These are phyloP conservation scores for Cercospora zeae-maydis DNA, from an alignment of 2,329 filamentous ascomycete species.

Conservation along the genomic window DNA sequence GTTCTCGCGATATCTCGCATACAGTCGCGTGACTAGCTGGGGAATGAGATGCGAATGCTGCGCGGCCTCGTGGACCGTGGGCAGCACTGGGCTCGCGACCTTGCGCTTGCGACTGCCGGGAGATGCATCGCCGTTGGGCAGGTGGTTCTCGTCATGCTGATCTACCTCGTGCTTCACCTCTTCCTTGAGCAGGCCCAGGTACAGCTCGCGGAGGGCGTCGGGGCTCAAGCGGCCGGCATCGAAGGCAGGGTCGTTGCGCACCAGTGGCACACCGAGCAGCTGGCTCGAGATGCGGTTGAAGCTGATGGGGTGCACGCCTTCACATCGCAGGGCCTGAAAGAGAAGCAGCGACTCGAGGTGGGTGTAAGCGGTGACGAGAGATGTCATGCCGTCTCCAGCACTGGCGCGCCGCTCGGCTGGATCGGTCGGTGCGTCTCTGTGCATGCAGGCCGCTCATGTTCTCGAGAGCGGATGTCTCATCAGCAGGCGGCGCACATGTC, in stretches of 20 bases:
- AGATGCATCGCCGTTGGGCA: slow-evolving; percentile 49
- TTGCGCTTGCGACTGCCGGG: slow-evolving; percentile 68
- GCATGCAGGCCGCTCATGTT: slow-evolving; percentile 2
- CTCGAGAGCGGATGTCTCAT: not conserved
- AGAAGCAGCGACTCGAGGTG: slow-evolving; percentile 81
- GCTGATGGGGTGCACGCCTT: slow-evolving; percentile 61
- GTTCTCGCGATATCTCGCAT: slow-evolving; percentile 68
- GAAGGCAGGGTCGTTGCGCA: slow-evolving; percentile 67
- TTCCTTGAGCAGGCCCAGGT: slow-evolving; percentile 70
- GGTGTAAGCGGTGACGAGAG: slow-evolving; percentile 62
- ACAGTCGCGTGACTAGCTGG: slow-evolving; percentile 67
- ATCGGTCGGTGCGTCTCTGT: slow-evolving; percentile 7
- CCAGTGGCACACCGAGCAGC: slow-evolving; percentile 68
- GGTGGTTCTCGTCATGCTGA: slow-evolving; percentile 23
- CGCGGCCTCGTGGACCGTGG: slow-evolving; percentile 63
- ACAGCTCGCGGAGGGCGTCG: slow-evolving; percentile 74
- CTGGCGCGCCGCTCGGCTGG: slow-evolving; percentile 4
- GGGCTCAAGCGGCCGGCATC: slow-evolving; percentile 71
- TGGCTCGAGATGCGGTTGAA: slow-evolving; percentile 71
- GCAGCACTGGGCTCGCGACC: slow-evolving; percentile 60
- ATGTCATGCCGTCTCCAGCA: slow-evolving; percentile 45
- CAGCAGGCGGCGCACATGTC: not conserved
- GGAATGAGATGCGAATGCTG: slow-evolving; percentile 67
- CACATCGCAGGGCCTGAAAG: slow-evolving; percentile 71
- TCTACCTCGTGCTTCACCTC: slow-evolving; percentile 54